These are phyloP conservation scores for Ramaria sp. DNA, from an alignment of 768 basidiomycete species.

Conservation along the genomic window DNA sequence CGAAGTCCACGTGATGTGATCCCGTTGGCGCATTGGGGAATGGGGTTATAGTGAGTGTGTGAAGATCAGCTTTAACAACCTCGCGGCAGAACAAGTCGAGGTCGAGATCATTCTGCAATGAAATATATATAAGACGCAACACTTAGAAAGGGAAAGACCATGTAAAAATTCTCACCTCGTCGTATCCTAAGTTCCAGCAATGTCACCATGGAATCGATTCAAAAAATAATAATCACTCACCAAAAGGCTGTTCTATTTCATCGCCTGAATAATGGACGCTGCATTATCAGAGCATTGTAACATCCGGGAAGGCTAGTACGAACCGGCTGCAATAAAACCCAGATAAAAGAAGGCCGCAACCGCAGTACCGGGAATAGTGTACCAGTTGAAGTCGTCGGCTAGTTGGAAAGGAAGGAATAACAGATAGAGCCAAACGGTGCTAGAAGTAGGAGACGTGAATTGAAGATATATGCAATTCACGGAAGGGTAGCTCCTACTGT, in stretches of 20 bases:
- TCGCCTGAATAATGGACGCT: constrained; percentile 22
- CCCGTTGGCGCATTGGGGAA: constrained; percentile 39
- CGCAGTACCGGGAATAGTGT: constrained; percentile 54
- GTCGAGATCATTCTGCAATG: constrained; percentile 51
- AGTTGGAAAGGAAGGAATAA: constrained; percentile 75
- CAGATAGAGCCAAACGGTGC: constrained; percentile 63
- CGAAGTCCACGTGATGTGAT: constrained; percentile 13
- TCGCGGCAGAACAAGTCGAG: constrained; percentile 52
- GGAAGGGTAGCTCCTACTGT: constrained; percentile 11
- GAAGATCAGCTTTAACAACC: constrained; percentile 47
- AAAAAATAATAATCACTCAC: constrained; percentile 21
- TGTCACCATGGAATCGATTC: background rate
- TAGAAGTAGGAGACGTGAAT: constrained; percentile 3
- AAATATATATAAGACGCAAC: background rate
- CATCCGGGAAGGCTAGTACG: constrained; percentile 14
- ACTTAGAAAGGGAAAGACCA: background rate
- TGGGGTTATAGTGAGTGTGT: constrained; percentile 39
- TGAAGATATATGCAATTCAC: background rate
- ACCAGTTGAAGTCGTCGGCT: constrained; percentile 48
- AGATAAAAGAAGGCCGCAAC: constrained; percentile 65
- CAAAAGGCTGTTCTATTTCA: constrained; percentile 62
- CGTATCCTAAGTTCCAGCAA: constrained; percentile 35
- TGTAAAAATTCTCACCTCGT: constrained; percentile 33
- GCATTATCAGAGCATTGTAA: constrained; percentile 15
- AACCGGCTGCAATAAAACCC: constrained; percentile 61